A percentile compares a stretch with the other conserved stretches of the same genome.
Conservation (phyloP, 768 basidiomycete genomes). For the Podaxis sp. region DNA sequence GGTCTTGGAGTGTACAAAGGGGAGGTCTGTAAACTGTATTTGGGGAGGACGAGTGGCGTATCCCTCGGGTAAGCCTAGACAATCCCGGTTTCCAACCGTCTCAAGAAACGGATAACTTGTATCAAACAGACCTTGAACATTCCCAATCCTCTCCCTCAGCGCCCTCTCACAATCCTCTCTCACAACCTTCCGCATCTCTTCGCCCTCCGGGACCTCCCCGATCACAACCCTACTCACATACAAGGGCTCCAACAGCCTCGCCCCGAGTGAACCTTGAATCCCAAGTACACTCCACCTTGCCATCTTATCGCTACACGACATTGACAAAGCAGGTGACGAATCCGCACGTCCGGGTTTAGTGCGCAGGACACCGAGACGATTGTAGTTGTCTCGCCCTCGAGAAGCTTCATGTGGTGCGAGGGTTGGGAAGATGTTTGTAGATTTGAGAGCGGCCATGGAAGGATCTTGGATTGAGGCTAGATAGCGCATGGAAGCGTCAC, state of each 20-base stretch:
- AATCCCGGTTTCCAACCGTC: too few species aligned
- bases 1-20: slow-evolving; percentile 57
- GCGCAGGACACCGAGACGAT: slow-evolving; percentile 69
- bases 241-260: slow-evolving; percentile 50
- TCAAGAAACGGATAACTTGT: not conserved
- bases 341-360: slow-evolving; percentile 95
- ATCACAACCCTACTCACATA: slow-evolving; percentile 66
- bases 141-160: slow-evolving; percentile 33
- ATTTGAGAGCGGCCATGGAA: slow-evolving; percentile 67
- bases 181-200: slow-evolving; percentile 49
- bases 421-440: slow-evolving; percentile 31
- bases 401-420: slow-evolving; percentile 38
- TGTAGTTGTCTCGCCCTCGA: slow-evolving; percentile 80
- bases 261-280: slow-evolving; percentile 77
- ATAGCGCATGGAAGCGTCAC: slow-evolving; percentile 82
- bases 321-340: slow-evolving; percentile 73
- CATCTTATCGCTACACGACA: slow-evolving; percentile 96
- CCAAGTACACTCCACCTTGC: slow-evolving; percentile 83
- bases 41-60: slow-evolving; percentile 47
- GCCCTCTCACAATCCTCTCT: slow-evolving; percentile 54
- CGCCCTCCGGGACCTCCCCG: slow-evolving; percentile 54
- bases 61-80: slow-evolving; percentile 39
- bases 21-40: slow-evolving; percentile 53
- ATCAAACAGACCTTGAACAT: slow-evolving; percentile 30
- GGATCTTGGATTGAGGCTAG: slow-evolving; percentile 73